Percentiles rank a stretch among this genome's conserved stretches.
phyloP scores from a whole-genome alignment of 495 filamentous ascomycete genomes.

The Trichoderma orchidacearum region DNA sequence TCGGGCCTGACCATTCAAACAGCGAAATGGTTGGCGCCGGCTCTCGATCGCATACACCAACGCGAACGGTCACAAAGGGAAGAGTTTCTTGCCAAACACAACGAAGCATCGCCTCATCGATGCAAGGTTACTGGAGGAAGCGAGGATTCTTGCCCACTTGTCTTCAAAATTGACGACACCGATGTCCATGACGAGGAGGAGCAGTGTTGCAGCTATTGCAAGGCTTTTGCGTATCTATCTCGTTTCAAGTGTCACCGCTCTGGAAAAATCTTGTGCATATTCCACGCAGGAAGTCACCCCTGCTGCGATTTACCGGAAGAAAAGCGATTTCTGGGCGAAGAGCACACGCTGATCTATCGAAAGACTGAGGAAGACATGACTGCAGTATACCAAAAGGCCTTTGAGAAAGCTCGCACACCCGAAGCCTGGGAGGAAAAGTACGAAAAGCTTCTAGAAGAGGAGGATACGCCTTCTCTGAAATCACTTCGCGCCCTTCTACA shows the following conservation, averaged over 20 bases:
- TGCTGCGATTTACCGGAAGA: conserved; percentile 59
- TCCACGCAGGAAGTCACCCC: conserved; percentile 61
- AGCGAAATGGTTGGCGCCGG: conserved; percentile 85
- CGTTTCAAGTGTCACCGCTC: conserved; percentile 71
- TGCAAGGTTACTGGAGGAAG: conserved; percentile 28
- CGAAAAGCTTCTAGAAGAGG: conserved; percentile 67
- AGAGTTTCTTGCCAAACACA: conserved; percentile 52
- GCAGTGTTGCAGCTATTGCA: conserved; percentile 73
- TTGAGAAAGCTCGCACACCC: conserved; percentile 74
- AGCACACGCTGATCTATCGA: conserved; percentile 61
- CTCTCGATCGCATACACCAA: conserved; percentile 59
- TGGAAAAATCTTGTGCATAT: conserved; percentile 63
- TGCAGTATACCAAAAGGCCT: conserved; percentile 55
- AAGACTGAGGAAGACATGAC: conserved; percentile 58
- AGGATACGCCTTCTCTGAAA: conserved; percentile 74
- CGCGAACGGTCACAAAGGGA: conserved; percentile 58
- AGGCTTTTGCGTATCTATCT: conserved; percentile 82
- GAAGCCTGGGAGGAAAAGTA: conserved; percentile 88
- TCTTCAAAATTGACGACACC: conserved; percentile 43
- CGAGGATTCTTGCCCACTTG: conserved; percentile 24
- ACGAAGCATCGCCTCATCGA: conserved; percentile 29
- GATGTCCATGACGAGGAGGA: conserved; percentile 83
- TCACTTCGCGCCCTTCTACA: conserved; percentile 67
- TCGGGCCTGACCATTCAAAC: conserved; percentile 79
- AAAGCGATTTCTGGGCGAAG: conserved; percentile 44